phyloP scores from a whole-genome alignment of 371 early-diverging fungal genomes.

The Coemansia sp. region DNA sequence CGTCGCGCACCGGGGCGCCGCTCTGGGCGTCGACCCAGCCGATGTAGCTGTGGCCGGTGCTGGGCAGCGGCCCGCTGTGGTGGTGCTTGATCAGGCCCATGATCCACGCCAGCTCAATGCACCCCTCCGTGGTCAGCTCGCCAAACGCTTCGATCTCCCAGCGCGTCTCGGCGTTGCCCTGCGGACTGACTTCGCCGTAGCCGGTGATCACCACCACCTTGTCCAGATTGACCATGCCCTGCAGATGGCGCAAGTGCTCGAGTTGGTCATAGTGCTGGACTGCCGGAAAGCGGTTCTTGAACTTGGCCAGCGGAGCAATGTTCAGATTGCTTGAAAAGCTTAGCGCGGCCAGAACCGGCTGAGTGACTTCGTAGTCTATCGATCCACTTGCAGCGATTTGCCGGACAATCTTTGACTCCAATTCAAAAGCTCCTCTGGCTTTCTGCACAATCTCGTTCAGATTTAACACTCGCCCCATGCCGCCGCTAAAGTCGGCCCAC shows the following conservation, averaged over 20 bases:
- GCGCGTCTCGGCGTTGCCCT: constrained; percentile 88
- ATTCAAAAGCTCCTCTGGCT: not conserved
- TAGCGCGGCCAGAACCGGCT: not conserved
- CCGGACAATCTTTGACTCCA: constrained; percentile 61
- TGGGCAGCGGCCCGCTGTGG: too few relatives aligned
- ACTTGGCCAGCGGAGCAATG: constrained; percentile 85
- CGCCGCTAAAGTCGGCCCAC: constrained; percentile 86
- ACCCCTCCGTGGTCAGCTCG: constrained; percentile 89
- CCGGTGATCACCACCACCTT: constrained; percentile 92
- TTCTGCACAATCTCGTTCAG: constrained; percentile 60
- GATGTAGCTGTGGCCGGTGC: too few relatives aligned
- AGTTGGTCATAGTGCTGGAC: constrained; percentile 63
- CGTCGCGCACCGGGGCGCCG: too few relatives aligned
- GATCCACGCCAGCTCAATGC: constrained; percentile 95
- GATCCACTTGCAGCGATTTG: not conserved
- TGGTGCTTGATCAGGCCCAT: constrained; percentile 60
- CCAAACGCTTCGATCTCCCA: constrained; percentile 95
- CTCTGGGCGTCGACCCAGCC: too few relatives aligned
- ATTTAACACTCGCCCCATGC: constrained; percentile 57
- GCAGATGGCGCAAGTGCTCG: constrained; percentile 67
- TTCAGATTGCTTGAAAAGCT: constrained; percentile 55
- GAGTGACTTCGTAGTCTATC: not conserved
- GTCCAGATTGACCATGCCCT: constrained; percentile 87
- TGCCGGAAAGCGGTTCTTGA: constrained; percentile 86
- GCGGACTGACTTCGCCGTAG: constrained; percentile 92